These are phyloP conservation scores for Cercospora janseana DNA, from an alignment of 2,329 filamentous ascomycete genomes.

Conservation along the genomic window DNA sequence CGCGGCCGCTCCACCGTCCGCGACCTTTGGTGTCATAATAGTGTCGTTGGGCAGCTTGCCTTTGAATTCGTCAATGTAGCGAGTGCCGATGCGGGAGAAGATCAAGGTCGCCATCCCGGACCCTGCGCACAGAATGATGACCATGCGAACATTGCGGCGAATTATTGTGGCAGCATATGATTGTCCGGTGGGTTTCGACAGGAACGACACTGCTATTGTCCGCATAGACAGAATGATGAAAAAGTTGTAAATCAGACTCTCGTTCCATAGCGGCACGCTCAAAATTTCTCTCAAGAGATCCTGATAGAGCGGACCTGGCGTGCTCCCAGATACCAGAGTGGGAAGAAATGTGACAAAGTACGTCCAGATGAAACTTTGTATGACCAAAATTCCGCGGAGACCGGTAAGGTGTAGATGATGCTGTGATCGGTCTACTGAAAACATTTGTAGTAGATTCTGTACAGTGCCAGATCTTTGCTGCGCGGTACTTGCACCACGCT, in stretches of 20 bases:
- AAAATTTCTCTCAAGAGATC: conserved; percentile 46
- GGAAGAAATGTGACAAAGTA: conserved; percentile 50
- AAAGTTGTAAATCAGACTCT: conserved; percentile 47
- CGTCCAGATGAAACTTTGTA: conserved; percentile 47
- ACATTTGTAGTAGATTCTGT: not conserved
- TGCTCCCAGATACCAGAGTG: conserved; percentile 41
- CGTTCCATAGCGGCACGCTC: conserved; percentile 49
- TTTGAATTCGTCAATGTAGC: conserved; percentile 43
- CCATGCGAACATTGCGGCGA: conserved; percentile 44
- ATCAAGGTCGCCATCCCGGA: conserved; percentile 43
- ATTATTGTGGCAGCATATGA: conserved; percentile 44
- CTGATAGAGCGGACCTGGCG: conserved; percentile 43
- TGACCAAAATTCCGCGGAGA: conserved; percentile 46
- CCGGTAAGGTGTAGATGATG: conserved; percentile 42
- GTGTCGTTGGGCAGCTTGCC: conserved; percentile 40
- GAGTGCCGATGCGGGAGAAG: conserved; percentile 36
- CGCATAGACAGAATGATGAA: conserved; percentile 50
- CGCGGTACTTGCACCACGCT: not conserved
- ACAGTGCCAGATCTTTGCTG: not conserved
- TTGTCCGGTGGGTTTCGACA: conserved; percentile 38
- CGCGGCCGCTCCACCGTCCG: conserved; percentile 44
- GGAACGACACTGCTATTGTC: conserved; percentile 45
- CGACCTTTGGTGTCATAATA: conserved; percentile 33
- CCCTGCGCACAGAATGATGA: conserved; percentile 43
- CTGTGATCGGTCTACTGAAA: not conserved